phyloP scores from a whole-genome alignment of 306 rosid genomes.

The Herpetospermum pedunculosum region DNA sequence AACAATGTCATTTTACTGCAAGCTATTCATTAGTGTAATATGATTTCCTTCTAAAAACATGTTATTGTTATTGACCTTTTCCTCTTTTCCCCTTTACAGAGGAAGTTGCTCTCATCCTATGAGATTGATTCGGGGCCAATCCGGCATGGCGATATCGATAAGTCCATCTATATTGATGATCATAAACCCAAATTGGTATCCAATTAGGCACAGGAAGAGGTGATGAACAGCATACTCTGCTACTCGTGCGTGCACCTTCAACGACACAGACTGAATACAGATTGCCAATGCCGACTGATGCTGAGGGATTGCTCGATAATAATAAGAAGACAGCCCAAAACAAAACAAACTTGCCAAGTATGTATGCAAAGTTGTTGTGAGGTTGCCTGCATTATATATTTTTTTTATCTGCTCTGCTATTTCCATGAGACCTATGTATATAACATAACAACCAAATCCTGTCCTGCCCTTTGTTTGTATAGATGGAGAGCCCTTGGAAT shows the following conservation, averaged over 20 bases:
- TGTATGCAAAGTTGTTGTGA: not conserved
- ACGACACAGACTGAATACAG: not conserved
- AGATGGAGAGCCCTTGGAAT: constrained; percentile 6
- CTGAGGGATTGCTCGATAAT: not conserved
- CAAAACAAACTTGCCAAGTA: not conserved
- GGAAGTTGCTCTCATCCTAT: constrained; percentile 56
- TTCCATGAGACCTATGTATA: not conserved
- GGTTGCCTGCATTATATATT: not conserved
- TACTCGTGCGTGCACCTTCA: not conserved
- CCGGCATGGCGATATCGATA: constrained; percentile 18
- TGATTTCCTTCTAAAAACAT: not conserved
- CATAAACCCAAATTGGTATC: constrained; percentile 4
- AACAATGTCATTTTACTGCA: not conserved
- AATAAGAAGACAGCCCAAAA: not conserved
- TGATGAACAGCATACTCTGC: not conserved
- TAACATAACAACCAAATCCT: not conserved
- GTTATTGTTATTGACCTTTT: not conserved
- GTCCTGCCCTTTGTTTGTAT: constrained; percentile 1
- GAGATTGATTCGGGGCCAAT: constrained; percentile 34
- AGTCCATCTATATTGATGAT: constrained; percentile 12
- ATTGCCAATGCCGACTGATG: not conserved
- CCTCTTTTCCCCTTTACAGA: constrained; percentile 25
- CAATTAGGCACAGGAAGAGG: not conserved
- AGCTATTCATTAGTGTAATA: not conserved
- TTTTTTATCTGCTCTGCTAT: not conserved